phyloP scores from a whole-genome alignment of 2,329 filamentous ascomycete genomes.

The Hymenotorrendiella dingleyae region DNA sequence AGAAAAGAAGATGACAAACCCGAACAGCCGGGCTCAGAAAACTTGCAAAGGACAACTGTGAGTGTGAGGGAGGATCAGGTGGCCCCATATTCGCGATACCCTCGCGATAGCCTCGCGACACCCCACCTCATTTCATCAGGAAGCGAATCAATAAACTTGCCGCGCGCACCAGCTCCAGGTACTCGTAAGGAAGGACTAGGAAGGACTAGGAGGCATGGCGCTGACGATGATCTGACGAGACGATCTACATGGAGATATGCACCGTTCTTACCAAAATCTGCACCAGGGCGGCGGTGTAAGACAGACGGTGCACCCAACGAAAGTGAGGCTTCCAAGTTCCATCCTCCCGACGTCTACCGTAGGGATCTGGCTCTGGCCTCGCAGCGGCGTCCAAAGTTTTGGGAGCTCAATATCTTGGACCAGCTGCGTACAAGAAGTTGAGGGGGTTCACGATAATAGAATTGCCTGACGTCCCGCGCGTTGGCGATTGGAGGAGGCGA shows the following conservation, averaged over 20 bases:
- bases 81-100: not conserved
- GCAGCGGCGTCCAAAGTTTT: too few relatives aligned
- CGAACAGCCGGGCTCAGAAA: conserved; percentile 1
- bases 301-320: conserved; percentile 7
- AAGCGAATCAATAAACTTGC: conserved; percentile 5
- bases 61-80: not conserved
- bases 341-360: not conserved
- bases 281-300: conserved; percentile 9
- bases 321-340: conserved; percentile 9
- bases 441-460: conserved; percentile 6
- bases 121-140: conserved; percentile 5
- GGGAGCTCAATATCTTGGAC: too few relatives aligned
- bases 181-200: too few relatives aligned
- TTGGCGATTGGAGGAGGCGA: conserved; percentile 1
- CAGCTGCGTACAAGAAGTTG: too few relatives aligned
- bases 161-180: not conserved
- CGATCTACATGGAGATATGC: conserved; percentile 3
- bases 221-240: conserved; percentile 5
- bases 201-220: too few relatives aligned
- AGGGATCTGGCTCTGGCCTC: too few relatives aligned
- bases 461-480: conserved; percentile 2
- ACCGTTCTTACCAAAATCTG: conserved; percentile 8
- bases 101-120: too few relatives aligned
- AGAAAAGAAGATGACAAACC: not conserved
- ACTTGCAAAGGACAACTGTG: not conserved